phyloP scores from a whole-genome alignment of 768 basidiomycete genomes.

The Pisolithus microcarpus region DNA sequence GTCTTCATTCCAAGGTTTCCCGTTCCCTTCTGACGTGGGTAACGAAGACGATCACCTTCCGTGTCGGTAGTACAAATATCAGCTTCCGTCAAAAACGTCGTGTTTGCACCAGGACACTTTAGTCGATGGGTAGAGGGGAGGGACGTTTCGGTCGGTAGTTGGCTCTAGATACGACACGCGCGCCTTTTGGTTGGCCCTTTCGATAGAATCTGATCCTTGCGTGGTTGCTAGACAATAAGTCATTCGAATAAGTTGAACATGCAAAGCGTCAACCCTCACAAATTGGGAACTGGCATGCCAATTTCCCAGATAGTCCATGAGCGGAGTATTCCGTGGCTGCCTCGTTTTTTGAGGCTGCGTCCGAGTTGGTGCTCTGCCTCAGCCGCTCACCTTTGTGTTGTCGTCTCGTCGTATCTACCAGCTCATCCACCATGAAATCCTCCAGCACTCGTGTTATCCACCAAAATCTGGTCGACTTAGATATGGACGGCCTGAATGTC shows the following conservation, averaged over 20 bases:
- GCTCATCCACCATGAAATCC: constrained; percentile 6
- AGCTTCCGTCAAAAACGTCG: constrained; percentile 82
- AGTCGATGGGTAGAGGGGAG: constrained; percentile 18
- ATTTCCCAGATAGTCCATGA: too few species aligned
- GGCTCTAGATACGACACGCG: too few species aligned
- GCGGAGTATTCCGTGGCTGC: not conserved
- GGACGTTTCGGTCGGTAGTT: not conserved
- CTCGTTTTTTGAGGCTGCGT: not conserved
- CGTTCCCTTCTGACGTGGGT: constrained; percentile 36
- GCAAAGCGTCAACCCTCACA: too few species aligned
- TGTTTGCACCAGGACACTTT: constrained; percentile 25
- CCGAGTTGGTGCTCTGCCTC: not conserved
- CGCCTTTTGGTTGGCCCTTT: too few species aligned
- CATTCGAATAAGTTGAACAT: too few species aligned
- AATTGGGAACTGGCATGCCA: too few species aligned
- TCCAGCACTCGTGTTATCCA: constrained; percentile 14
- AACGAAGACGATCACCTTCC: constrained; percentile 75
- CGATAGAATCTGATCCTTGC: too few species aligned
- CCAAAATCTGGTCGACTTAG: constrained; percentile 23
- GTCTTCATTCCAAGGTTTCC: constrained; percentile 73
- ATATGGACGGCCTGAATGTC: constrained; percentile 15
- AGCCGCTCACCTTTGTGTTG: not conserved
- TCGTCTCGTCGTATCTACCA: not conserved
- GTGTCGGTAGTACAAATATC: constrained; percentile 53
- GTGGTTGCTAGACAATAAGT: too few species aligned